Evolutionary conservation across 2,329 filamentous ascomycete genomes (phyloP).

Genomic region (Xylariaceae sp.): DNA sequence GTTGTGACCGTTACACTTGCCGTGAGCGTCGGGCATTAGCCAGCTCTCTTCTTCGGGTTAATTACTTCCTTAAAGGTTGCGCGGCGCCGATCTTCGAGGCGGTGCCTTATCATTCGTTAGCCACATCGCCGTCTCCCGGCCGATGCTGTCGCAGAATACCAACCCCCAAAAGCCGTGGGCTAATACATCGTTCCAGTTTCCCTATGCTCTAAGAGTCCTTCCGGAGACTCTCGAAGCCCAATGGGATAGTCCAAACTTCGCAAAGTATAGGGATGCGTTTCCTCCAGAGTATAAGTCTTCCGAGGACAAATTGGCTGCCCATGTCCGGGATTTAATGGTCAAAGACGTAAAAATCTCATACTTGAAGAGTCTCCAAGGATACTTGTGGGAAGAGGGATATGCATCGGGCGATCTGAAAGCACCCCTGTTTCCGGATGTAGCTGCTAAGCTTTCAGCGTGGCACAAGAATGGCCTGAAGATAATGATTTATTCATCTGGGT

Average conservation of each 20-base stretch:
- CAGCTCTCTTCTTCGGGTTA: slow-evolving; percentile 15
- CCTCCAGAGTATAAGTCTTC: slow-evolving; percentile 67
- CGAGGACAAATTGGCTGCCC: slow-evolving; percentile 65
- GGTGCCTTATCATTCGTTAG: slow-evolving; percentile 20
- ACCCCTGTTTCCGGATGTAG: slow-evolving; percentile 77
- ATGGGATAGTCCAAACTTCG: slow-evolving; percentile 72
- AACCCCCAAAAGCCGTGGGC: background rate
- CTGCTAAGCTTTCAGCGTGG: slow-evolving; percentile 68
- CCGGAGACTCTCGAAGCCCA: slow-evolving; percentile 67
- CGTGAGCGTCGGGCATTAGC: slow-evolving; percentile 22
- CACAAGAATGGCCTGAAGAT: slow-evolving; percentile 61
- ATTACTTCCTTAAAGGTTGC: slow-evolving; percentile 13
- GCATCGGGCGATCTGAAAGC: slow-evolving; percentile 71
- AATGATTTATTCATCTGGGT: slow-evolving; percentile 84
- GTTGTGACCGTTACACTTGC: slow-evolving; percentile 26
- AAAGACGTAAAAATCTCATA: slow-evolving; percentile 78
- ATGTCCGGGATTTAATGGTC: slow-evolving; percentile 73
- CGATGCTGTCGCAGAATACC: slow-evolving; percentile 8
- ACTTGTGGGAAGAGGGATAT: slow-evolving; percentile 80
- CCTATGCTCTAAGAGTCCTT: slow-evolving; percentile 74
- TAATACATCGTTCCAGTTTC: slow-evolving; percentile 63
- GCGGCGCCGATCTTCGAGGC: slow-evolving; percentile 18
- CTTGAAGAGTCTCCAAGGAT: slow-evolving; percentile 80
- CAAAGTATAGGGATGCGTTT: slow-evolving; percentile 73
- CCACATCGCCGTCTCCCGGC: slow-evolving; percentile 3